Base-by-base conservation (phyloP, 2,329 filamentous ascomycete species). In the Colletotrichum trifolii region DNA sequence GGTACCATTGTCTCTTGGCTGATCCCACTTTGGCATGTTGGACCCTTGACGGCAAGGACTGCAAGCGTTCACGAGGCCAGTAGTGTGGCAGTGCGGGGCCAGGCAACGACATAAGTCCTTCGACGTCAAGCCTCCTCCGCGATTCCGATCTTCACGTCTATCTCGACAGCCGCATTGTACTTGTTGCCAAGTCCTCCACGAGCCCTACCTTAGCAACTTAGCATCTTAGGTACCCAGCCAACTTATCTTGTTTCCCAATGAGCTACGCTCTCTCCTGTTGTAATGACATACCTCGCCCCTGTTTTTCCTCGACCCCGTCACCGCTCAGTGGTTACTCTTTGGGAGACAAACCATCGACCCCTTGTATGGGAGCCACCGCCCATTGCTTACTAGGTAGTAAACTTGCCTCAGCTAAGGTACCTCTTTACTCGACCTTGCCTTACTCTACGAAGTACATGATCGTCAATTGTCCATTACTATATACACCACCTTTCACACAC, bases 11-110 rank as follows among this genome's bases (percentile, higher is more conserved):
- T 63, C 39, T 38, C 63, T 66, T 50, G 63, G 58, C 63, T 56
- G 63, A 66, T 66, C 63, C 58, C 58, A 62, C 63, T 57, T 43
- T 25, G 47, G 34, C 45, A 65, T 54, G 42, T 56, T 45, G 63
- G 63, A 57, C 63, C 63, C 63, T 66, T 50, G 52, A 56, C 52
- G 39, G 39, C 58, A 65, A 65, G 63, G 52, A 47, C 58, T 57
- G 64, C 54, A 64, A 64, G 43, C 64, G 60, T 66, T 54, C 64
- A 66, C 53, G 64, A 52, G 60, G 47, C 43, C 64, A 59, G 54
- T 60, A 64, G 54, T 64, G 64, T 64, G 64, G 64, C 64, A 66
- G 64, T 66, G 64, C 54, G 64, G 63, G 58, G 58, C 60, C 54
- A 66, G 64, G 64, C 64, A 66, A 60, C 64, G 60, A 66, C 42